phyloP scores from a whole-genome alignment of 805 yeast species.

The Lachancea fermentati region DNA sequence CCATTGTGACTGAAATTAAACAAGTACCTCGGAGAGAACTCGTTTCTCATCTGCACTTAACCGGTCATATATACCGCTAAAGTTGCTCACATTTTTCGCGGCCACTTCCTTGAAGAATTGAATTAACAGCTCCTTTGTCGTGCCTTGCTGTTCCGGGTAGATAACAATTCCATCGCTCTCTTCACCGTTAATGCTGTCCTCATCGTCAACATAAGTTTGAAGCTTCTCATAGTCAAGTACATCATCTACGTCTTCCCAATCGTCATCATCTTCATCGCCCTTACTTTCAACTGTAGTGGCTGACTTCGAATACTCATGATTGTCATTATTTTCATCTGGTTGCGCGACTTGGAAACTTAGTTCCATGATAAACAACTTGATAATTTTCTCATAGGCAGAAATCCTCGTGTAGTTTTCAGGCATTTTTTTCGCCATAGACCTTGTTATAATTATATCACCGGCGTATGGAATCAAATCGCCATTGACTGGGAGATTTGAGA shows the following conservation, averaged over 20 bases:
- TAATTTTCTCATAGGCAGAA: slow-evolving; percentile 64
- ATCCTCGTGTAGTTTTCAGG: slow-evolving; percentile 60
- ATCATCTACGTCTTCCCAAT: slow-evolving; percentile 76
- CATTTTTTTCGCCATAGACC: slow-evolving; percentile 72
- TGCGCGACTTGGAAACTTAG: slow-evolving; percentile 56
- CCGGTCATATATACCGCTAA: slow-evolving; percentile 44
- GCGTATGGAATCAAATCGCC: slow-evolving; percentile 69
- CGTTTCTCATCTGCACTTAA: slow-evolving; percentile 51
- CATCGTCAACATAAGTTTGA: slow-evolving; percentile 47
- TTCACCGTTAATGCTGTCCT: slow-evolving; percentile 24
- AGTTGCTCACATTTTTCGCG: slow-evolving; percentile 42
- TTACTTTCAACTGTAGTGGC: slow-evolving; percentile 12
- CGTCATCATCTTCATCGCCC: slow-evolving; percentile 40
- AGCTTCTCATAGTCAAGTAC: slow-evolving; percentile 62
- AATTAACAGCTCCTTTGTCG: slow-evolving; percentile 36
- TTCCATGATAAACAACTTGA: slow-evolving; percentile 66
- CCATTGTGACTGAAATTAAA: slow-evolving; percentile 23
- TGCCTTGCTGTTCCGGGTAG: slow-evolving; percentile 9
- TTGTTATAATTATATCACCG: slow-evolving; percentile 65
- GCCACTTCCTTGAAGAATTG: slow-evolving; percentile 55
- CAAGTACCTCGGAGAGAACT: slow-evolving; percentile 44
- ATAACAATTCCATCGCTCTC: slow-evolving; percentile 10
- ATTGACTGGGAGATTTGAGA: slow-evolving; percentile 53
- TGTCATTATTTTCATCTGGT: slow-evolving; percentile 29
- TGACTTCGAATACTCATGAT: slow-evolving; percentile 8